phyloP scores from a whole-genome alignment of 1,284 basidiomycete genomes.

The Cryptococcus floricola region DNA sequence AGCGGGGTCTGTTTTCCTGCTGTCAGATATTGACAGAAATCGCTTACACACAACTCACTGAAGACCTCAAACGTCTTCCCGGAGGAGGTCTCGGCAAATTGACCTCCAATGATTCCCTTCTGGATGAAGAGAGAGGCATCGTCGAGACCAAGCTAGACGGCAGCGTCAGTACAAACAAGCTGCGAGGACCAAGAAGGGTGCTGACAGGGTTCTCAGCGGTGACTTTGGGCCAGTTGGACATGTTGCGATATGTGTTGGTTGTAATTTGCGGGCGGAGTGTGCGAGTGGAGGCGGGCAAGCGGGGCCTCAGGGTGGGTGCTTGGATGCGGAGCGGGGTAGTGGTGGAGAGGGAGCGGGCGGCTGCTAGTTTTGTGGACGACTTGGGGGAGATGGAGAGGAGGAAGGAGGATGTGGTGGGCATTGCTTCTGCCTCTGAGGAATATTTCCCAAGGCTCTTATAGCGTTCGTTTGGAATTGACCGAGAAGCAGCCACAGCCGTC shows the following conservation, averaged over 20 bases:
- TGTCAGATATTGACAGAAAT: not conserved
- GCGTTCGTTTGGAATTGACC: too few relatives aligned
- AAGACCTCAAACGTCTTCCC: constrained; percentile 61
- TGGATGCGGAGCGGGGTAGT: not conserved
- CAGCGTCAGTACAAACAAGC: not conserved
- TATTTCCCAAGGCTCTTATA: not conserved
- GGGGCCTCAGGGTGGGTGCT: not conserved
- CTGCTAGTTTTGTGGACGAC: not conserved
- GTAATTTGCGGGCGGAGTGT: not conserved
- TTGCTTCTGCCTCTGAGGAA: not conserved
- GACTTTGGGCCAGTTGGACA: constrained; percentile 42
- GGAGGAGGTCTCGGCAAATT: constrained; percentile 73
- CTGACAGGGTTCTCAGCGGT: constrained; percentile 43
- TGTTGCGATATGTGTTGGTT: constrained; percentile 12
- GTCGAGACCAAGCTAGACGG: constrained; percentile 55
- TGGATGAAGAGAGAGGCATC: constrained; percentile 70
- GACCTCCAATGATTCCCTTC: constrained; percentile 72
- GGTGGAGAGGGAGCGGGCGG: not conserved
- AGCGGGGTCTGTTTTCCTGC: constrained; percentile 64
- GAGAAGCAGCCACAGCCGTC: too few relatives aligned
- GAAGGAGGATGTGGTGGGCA: not conserved
- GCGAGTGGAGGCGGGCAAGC: not conserved
- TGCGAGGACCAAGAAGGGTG: not conserved
- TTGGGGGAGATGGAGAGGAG: not conserved
- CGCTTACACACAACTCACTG: constrained; percentile 60